These are phyloP conservation scores for Xylariaceae sp. DNA, from an alignment of 2,329 filamentous ascomycete genomes.

Conservation along the genomic window DNA sequence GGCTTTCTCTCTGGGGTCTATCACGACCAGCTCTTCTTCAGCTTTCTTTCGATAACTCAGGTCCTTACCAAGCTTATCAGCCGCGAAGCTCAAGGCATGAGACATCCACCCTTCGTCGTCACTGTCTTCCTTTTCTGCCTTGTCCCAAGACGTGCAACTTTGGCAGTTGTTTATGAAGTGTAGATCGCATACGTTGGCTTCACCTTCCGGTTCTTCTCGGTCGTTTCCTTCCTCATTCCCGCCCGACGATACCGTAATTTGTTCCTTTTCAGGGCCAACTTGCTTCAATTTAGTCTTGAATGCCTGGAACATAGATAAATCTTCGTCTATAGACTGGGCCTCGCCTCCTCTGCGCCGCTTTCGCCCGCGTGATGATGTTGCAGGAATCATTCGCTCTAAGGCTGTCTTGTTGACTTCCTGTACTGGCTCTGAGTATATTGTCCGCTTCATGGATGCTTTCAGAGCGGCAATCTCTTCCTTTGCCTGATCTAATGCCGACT, in stretches of 20 bases:
- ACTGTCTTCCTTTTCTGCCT: conserved; percentile 45
- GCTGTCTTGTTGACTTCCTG: conserved; percentile 59
- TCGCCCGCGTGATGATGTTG: conserved; percentile 62
- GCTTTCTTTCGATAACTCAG: conserved; percentile 85
- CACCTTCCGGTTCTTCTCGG: conserved; percentile 49
- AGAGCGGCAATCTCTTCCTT: conserved; percentile 77
- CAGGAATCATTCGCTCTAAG: conserved; percentile 68
- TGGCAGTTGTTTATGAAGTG: conserved; percentile 96
- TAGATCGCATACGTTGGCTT: conserved; percentile 77
- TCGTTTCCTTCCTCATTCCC: conserved; percentile 27
- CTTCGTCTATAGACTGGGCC: conserved; percentile 48
- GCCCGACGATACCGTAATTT: conserved; percentile 10
- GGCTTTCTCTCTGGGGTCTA: conserved; percentile 82
- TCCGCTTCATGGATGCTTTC: conserved; percentile 75
- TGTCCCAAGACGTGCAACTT: conserved; percentile 82
- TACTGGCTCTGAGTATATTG: conserved; percentile 44
- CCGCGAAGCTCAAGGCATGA: conserved; percentile 78
- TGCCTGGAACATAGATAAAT: conserved; percentile 66
- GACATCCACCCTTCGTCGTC: conserved; percentile 75
- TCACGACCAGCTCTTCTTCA: conserved; percentile 85
- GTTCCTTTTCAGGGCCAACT: conserved; percentile 35
- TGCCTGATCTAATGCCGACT: conserved; percentile 58
- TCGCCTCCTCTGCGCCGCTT: conserved; percentile 59
- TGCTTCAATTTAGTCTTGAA: conserved; percentile 74
- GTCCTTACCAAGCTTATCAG: conserved; percentile 87